Base-by-base conservation (phyloP, 2,329 filamentous ascomycete genomes). In the Diaporthe australafricana region DNA sequence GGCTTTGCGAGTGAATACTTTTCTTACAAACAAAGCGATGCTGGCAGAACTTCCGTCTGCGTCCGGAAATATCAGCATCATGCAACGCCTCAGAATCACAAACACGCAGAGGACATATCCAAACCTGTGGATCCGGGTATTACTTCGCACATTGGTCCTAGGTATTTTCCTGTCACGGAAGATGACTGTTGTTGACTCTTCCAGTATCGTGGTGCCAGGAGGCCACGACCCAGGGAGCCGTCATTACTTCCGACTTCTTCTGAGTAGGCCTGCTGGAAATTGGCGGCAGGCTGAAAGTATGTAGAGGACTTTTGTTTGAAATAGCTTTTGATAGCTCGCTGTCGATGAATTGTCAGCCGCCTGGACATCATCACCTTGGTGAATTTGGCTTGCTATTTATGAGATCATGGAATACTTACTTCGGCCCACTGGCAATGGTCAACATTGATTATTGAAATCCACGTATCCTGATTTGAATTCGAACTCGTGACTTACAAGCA, bases 401-500 rank as follows among this genome's bases (percentile, higher is more conserved):
- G 14, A 12, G 25, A 20, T 35, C 45, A 16, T 7, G 17, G 20
- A 22, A 22, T 40, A 69, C 72, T 16, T 72, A 73, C 72, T 72
- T 73, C 69, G 16, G 72, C 72, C 72, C 72, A 73, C 72, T 73
- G 25, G 14, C 8, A 27, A 20, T 32, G 8, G 62, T 57, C 22
- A 71, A 38, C 27, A 57, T 40, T 3, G 66, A n/a, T 38, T 0
- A 12, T 16, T 35, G 6, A 2, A 2, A 5, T 7, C 9, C 38
- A 63, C 3, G n/a, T 12, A 70, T 67, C 2, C 25, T 70, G 0
- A 40, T 73, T 4, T 38, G 3, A 35, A 11, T 7, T 53, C 1
- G 2, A 2, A 5, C 20, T 25, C 8, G 40, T 42, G 27, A 70
- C 72, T 71, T 70, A 75, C 75, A 48, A 70, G 38, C 76, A 77